Conservation (phyloP, 2,329 filamentous ascomycete species). For the Penicillium verrucosum region DNA sequence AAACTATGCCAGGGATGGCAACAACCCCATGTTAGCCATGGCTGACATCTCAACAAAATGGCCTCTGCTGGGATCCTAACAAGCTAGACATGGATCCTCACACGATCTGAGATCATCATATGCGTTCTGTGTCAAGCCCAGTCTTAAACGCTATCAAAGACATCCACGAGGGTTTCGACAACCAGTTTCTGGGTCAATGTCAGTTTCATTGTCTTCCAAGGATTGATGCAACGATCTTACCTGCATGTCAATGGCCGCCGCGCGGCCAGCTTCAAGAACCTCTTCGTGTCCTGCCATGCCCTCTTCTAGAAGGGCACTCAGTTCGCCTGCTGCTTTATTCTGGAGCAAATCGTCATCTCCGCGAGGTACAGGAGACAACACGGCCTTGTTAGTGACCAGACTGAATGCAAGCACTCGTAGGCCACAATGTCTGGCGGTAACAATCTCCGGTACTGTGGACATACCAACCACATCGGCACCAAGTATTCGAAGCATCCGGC, state of each 20-base stretch:
- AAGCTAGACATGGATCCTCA: neutral
- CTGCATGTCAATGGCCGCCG: slow-evolving; percentile 63
- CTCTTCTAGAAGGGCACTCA: slow-evolving; percentile 54
- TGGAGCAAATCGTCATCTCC: slow-evolving; percentile 57
- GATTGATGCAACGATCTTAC: slow-evolving; percentile 31
- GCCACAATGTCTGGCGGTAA: slow-evolving; percentile 63
- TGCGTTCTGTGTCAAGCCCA: neutral
- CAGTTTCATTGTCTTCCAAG: slow-evolving; percentile 8
- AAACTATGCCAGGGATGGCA: neutral
- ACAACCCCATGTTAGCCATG: neutral
- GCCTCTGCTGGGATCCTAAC: neutral
- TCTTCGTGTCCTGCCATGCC: slow-evolving; percentile 65
- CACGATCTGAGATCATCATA: neutral
- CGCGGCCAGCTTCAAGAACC: slow-evolving; percentile 59
- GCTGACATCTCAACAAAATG: neutral
- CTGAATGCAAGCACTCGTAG: slow-evolving; percentile 63
- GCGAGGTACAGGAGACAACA: slow-evolving; percentile 56
- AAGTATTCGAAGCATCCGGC: slow-evolving; percentile 57
- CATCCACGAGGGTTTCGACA: slow-evolving; percentile 30
- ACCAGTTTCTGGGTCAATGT: slow-evolving; percentile 37
- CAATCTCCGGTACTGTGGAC: slow-evolving; percentile 67
- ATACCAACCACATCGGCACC: slow-evolving; percentile 69
- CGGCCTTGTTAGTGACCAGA: slow-evolving; percentile 63
- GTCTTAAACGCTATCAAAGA: slow-evolving; percentile 23
- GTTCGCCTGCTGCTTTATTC: slow-evolving; percentile 48